phyloP scores from a whole-genome alignment of 202 grass and related monocot species.

The Eragrostis tef region DNA sequence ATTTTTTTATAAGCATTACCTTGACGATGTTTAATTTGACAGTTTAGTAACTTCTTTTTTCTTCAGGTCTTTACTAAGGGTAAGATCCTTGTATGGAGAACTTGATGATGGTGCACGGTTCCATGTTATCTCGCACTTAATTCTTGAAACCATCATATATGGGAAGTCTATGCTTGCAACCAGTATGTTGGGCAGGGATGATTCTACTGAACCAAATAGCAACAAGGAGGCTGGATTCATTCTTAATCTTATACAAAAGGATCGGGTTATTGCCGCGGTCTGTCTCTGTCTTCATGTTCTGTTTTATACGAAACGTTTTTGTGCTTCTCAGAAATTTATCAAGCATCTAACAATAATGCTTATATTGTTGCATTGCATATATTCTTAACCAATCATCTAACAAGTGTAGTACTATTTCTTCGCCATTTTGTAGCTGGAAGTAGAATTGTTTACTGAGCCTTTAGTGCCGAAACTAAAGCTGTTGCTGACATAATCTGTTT shows the following conservation, averaged over 20 bases:
- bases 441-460: neutral
- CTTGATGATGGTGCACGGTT: slow-evolving; percentile 92
- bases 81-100: slow-evolving; percentile 73
- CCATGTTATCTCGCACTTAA: slow-evolving; percentile 80
- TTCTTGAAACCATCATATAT: slow-evolving; percentile 88
- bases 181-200: slow-evolving; percentile 73
- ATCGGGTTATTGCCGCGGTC: slow-evolving; percentile 79
- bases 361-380: slow-evolving; percentile 12
- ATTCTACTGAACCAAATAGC: slow-evolving; percentile 68
- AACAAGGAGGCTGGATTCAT: slow-evolving; percentile 82
- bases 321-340: slow-evolving; percentile 33
- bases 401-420: neutral
- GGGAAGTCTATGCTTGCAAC: slow-evolving; percentile 83
- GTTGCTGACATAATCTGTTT: slow-evolving; percentile 41
- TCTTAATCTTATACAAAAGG: slow-evolving; percentile 89
- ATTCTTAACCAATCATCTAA: neutral
- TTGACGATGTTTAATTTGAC: slow-evolving; percentile 22
- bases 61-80: slow-evolving; percentile 79
- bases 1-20: neutral
- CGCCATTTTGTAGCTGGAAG: slow-evolving; percentile 18
- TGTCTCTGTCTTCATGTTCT: slow-evolving; percentile 47
- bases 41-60: slow-evolving; percentile 44
- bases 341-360: slow-evolving; percentile 17
- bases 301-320: slow-evolving; percentile 35
- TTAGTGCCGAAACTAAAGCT: slow-evolving; percentile 37